Conservation (phyloP, 2,329 filamentous ascomycete genomes). For the Penicillium griseofulvum region DNA sequence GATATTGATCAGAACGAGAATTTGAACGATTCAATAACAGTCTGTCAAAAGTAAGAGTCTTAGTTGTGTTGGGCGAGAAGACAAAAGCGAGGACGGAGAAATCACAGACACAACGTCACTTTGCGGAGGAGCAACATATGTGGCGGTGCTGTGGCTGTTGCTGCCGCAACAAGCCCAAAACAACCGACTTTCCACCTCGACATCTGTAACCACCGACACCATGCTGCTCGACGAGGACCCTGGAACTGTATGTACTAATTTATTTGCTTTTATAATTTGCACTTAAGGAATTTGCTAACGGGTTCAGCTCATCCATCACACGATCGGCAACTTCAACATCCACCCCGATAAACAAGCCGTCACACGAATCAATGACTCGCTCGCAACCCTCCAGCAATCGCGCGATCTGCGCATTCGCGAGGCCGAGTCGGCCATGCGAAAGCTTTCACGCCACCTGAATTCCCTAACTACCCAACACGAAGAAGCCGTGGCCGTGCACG, state of each 20-base stretch:
- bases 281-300: constrained; percentile 1
- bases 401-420: constrained; percentile 75
- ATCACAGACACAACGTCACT: constrained; percentile 27
- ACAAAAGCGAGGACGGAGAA: constrained; percentile 8
- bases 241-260: constrained; percentile 62
- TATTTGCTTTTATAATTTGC: too few species aligned
- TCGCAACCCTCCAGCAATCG: constrained; percentile 78
- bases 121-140: constrained; percentile 29
- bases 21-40: background rate
- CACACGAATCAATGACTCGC: constrained; percentile 76
- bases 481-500: constrained; percentile 72
- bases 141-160: constrained; percentile 43
- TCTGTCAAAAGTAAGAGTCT: background rate
- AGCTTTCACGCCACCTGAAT: constrained; percentile 71
- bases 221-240: constrained; percentile 97
- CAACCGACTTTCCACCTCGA: constrained; percentile 14
- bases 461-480: constrained; percentile 72
- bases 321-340: constrained; percentile 93
- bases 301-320: constrained; percentile 79
- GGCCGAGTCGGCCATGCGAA: constrained; percentile 65
- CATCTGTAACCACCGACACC: constrained; percentile 40
- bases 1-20: background rate
- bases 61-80: background rate
- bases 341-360: constrained; percentile 81
- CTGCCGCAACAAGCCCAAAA: constrained; percentile 36